Conservation (phyloP, 139 green algal genomes). For the Eudorina sp. region DNA sequence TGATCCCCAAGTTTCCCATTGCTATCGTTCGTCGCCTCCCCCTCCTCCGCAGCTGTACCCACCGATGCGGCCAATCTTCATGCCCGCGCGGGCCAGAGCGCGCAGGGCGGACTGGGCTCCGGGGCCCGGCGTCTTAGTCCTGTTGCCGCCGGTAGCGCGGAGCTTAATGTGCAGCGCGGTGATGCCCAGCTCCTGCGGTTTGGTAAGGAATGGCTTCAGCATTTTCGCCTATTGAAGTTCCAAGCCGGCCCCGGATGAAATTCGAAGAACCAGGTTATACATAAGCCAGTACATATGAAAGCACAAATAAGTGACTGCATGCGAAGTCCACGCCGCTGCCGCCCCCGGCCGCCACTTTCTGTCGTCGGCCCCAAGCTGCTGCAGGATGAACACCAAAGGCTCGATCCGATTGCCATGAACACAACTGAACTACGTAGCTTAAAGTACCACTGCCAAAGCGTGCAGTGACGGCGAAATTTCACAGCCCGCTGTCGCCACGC, state of each 20-base stretch:
- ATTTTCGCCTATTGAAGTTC: too few relatives aligned
- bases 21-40: too few relatives aligned
- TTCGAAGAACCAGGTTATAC: too few relatives aligned
- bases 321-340: background rate
- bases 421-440: too few relatives aligned
- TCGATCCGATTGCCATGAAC: too few relatives aligned
- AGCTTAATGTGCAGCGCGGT: constrained; percentile 98
- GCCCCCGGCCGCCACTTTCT: constrained; percentile 29
- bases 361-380: constrained; percentile 3
- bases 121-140: constrained; percentile 99
- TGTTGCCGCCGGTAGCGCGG: constrained; percentile 98
- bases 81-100: constrained; percentile 96
- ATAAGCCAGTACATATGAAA: too few relatives aligned
- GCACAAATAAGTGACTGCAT: background rate
- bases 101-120: constrained; percentile 97
- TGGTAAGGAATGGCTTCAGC: background rate
- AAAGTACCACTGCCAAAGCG: too few relatives aligned
- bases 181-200: constrained; percentile 95
- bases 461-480: too few relatives aligned
- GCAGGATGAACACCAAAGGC: too few relatives aligned
- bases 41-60: too few relatives aligned
- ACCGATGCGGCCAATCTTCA: constrained; percentile 99
- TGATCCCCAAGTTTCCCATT: too few relatives aligned
- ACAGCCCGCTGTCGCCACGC: background rate
- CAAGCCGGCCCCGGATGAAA: too few relatives aligned